phyloP scores from a whole-genome alignment of 2,329 filamentous ascomycete genomes.

The Cercospora citrullina region DNA sequence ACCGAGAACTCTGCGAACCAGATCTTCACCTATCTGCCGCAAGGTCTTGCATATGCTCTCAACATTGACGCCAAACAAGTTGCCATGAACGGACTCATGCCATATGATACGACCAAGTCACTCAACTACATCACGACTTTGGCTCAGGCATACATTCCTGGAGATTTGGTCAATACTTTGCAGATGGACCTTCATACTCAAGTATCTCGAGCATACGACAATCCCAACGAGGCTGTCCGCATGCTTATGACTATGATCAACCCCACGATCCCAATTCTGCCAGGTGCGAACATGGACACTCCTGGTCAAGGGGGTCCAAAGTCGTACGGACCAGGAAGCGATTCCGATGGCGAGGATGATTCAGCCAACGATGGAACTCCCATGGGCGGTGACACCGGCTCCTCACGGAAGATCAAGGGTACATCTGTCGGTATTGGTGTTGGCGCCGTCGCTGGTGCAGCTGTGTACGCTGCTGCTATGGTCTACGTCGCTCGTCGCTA shows the following conservation, averaged over 20 bases:
- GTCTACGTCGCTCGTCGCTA: slow-evolving; percentile 88
- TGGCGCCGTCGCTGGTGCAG: slow-evolving; percentile 74
- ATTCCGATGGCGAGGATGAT: slow-evolving; percentile 34
- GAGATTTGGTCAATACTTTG: slow-evolving; percentile 56
- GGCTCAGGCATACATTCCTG: slow-evolving; percentile 55
- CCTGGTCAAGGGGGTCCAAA: slow-evolving; percentile 41
- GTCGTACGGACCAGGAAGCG: slow-evolving; percentile 43
- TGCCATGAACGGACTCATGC: slow-evolving; percentile 69
- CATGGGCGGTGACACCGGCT: slow-evolving; percentile 52
- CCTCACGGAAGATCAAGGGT: slow-evolving; percentile 60
- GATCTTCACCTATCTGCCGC: slow-evolving; percentile 77
- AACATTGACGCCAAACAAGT: slow-evolving; percentile 53
- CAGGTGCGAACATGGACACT: slow-evolving; percentile 47
- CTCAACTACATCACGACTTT: slow-evolving; percentile 81
- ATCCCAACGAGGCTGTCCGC: slow-evolving; percentile 63
- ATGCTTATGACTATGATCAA: slow-evolving; percentile 81
- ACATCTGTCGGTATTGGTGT: slow-evolving; percentile 70
- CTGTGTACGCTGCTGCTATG: slow-evolving; percentile 91
- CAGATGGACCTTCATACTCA: slow-evolving; percentile 69
- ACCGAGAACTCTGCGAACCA: slow-evolving; percentile 74
- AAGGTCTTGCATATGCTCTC: slow-evolving; percentile 68
- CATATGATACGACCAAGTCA: slow-evolving; percentile 68
- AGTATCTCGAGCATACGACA: slow-evolving; percentile 72
- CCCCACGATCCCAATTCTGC: slow-evolving; percentile 70
- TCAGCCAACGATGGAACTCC: slow-evolving; percentile 48